Evolutionary conservation across 495 filamentous ascomycete genomes (phyloP), one percentile per base, ranked within the genome.

Genomic region (Delitschia confertaspora): DNA sequence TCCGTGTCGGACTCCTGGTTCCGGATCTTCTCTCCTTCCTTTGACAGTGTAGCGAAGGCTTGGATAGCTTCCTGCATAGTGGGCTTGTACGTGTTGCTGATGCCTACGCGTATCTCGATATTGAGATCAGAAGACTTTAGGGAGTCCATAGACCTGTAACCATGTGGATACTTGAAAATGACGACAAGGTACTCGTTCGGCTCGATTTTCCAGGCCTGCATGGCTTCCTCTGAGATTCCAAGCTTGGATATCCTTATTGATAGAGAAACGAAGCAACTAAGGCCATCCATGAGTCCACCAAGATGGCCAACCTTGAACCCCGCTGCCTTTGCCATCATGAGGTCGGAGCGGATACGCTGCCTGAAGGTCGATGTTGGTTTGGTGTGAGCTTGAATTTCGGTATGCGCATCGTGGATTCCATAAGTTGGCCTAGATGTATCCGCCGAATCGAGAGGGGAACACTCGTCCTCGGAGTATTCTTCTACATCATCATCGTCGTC

Each of bases 241-340:
- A 95, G 71, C 47, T 82, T 82, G 0, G 66, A 63, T 35, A 86
- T 72, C 1, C 78, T 78, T 33, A 82, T 71, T 0, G 80, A 81
- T 5, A 93, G 46, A 23, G 74, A 80, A 37, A 86, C 52, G 17
- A 72, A 69, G 26, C 70, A 75, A 6, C 65, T 56, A 11, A 38
- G 30, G 5, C 57, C 56, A 13, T 70, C 59, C 3, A 67, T 55
- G 7, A 75, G 56, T 6, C 66, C 63, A 8, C 71, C 74, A 6
- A 82, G 56, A 25, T 74, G 66, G 3, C 84, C 85, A n/a, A 87
- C 68, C 41, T 75, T 83, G 63, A 87, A 89, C 0, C 86, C 88
- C 10, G 82, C 77, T 2, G 66, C 39, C 51, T 76, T 80, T 4
- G 68, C 78, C 4, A 54, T 54, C 30, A 64, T 66, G 3, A 95